Base-by-base conservation (phyloP, 306 rosid genomes). In the Sesbania bispinosa region DNA sequence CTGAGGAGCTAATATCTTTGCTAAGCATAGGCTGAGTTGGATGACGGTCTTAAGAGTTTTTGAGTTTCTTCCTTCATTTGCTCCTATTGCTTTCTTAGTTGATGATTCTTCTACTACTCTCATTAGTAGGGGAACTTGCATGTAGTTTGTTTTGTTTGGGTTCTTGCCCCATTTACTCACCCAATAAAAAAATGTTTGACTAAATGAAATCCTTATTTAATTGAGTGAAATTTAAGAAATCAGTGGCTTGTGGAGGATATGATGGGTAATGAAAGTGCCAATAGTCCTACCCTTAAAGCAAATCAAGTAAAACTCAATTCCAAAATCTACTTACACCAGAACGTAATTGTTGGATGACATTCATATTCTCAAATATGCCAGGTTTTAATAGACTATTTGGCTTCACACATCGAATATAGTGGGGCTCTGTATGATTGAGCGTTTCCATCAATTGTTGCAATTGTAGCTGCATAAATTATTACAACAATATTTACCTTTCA, bases 371-470 rank as follows among this genome's bases (percentile, higher is more conserved):
- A 80, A 90, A 90, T 75, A 87, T 69, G 60, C 81, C 72, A 58
- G 98, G 95, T 66, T 79, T 75, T 61, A 86, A 76, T 36, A 73
- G 45, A 79, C 0, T 86, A 80, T 94, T 94, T 58, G 96, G 98
- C 84, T 94, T 90, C 79, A 94, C 88, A 70, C 98, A 94, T 89
- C 98, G 87, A 60, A 94, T 90, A 82, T 94, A 90, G 82, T 90
- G 94, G 71, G 96, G 97, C 53, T 90, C 88, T 62, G 95, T 90
- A 52, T 84, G 67, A 39, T 82, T 88, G 62, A 94, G 81, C 0
- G 86, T 81, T 47, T 94, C 98, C 97, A 94, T 94, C 85, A 94
- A 83, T 48, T 90, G 95, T 83, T 94, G 97, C 63, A 94, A 84
- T 82, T 90, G 97, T 74, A 81, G 90, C 98, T 94, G 93, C 88